Base-by-base conservation (phyloP, 768 basidiomycete genomes). In the Agaricus blazei region DNA sequence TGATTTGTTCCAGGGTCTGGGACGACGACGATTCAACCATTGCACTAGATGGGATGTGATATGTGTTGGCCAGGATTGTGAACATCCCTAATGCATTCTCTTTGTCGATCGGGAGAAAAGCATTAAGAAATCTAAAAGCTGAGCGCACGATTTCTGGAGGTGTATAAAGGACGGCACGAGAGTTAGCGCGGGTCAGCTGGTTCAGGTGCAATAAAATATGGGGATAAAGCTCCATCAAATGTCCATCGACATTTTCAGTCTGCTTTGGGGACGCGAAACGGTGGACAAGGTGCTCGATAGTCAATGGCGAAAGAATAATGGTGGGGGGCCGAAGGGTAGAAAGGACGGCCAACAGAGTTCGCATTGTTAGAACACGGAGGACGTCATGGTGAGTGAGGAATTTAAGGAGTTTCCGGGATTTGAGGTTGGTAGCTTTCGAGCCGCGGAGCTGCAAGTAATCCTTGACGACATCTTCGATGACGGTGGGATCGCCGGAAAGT, bases 31-130 rank as follows among this genome's bases (percentile, higher is more conserved):
- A 72, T 12, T 70, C 62, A 41, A 67, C 64, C 9, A 84, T 65
- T 3, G 79, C 76, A 52, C 78, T 74, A 1, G 71, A 53, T 14
- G 84, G 79, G 48, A 88, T 68, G 53, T 72, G 70, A 3, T 71
- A 69, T 14, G 60, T 65, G 14, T 78, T 63, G 19, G 79, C 71
- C 36, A 88, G 75, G 14, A 66, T 56, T 41, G 77, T 75, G 59
- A 87, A 79, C 15, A 87, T 55, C 2, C 72, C 62, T 34, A 83
- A 65, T 3, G 80, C 77, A 11, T 63, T 58, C 50, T 74, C 58
- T 40, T 70, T 65, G 3, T 68, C 66, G 44, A 70, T 52, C 14
- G 59, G 51, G 1, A 80, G 64, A 42, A 84, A 70, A 51, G 70
- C 72, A 47, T 75, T 67, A n/a, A 78, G 58, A 42, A 80, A 63